Conservation (phyloP, 1,284 basidiomycete species). For the Laetiporus sulphureus region DNA sequence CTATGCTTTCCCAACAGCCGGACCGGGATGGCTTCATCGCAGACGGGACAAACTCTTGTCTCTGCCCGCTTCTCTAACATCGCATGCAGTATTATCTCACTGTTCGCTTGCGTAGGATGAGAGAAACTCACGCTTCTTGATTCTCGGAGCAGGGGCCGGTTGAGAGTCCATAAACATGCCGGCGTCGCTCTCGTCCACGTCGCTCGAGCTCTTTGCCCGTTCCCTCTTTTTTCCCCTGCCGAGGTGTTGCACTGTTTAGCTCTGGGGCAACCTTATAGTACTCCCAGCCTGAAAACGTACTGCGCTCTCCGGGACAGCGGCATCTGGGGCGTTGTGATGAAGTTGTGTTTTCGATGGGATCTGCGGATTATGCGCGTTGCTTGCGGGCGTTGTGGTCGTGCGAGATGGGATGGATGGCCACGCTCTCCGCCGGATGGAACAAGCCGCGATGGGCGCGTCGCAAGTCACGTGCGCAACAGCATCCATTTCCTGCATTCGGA, state of each 20-base stretch:
- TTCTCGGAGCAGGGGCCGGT: neutral
- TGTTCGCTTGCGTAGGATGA: constrained; percentile 11
- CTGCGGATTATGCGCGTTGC: neutral
- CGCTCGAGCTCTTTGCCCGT: constrained; percentile 8
- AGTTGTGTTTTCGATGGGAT: neutral
- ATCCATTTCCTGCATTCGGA: no score
- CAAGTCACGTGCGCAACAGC: constrained; percentile 8
- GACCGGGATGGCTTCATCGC: constrained; percentile 61
- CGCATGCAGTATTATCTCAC: neutral
- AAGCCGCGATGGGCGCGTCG: constrained; percentile 4
- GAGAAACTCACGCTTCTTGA: neutral
- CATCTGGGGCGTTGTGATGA: no score
- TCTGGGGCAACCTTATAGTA: neutral
- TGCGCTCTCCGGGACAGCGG: constrained; percentile 16
- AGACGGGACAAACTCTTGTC: constrained; percentile 66
- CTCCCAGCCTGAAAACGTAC: constrained; percentile 15
- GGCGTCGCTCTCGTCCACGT: constrained; percentile 10
- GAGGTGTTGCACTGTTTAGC: neutral
- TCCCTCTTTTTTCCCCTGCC: constrained; percentile 20
- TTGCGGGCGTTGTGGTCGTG: neutral
- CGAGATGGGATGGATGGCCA: constrained; percentile 7
- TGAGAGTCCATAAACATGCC: constrained; percentile 6
- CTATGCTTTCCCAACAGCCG: constrained; percentile 58
- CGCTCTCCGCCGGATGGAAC: constrained; percentile 17
- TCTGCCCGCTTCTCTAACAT: constrained; percentile 60